Conservation (phyloP, 2,329 filamentous ascomycete species). For the Orbilia ellipsospora region DNA sequence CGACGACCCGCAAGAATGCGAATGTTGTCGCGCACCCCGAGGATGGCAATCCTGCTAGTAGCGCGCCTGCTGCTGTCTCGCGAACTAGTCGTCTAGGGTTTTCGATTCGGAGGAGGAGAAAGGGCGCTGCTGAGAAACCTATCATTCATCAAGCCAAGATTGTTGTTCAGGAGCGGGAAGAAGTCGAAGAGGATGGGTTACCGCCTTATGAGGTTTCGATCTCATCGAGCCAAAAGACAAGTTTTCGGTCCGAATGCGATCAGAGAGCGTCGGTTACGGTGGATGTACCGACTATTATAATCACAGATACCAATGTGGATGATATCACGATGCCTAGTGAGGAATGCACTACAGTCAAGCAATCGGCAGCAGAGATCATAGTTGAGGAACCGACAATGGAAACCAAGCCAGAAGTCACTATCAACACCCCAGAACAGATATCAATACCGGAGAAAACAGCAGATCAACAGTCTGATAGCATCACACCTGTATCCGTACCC, state of each 20-base stretch:
- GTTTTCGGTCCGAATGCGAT: not conserved
- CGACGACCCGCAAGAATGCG: not conserved
- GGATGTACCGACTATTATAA: conserved; percentile 1
- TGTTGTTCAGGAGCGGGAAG: conserved; percentile 14
- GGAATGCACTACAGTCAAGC: not conserved
- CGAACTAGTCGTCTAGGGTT: conserved; percentile 21
- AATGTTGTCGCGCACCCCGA: not conserved
- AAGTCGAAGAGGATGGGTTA: conserved; percentile 3
- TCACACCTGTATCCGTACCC: conserved; percentile 16
- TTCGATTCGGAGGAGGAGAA: conserved; percentile 13
- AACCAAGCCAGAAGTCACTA: conserved; percentile 7
- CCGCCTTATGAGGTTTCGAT: conserved; percentile 15
- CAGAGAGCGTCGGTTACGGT: conserved; percentile 4
- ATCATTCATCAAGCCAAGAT: conserved; percentile 42
- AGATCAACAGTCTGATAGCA: not conserved
- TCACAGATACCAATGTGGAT: not conserved
- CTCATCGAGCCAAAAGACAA: not conserved
- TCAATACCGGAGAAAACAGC: too few species aligned
- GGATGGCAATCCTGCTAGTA: not conserved
- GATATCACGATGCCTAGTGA: not conserved
- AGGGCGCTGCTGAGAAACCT: conserved; percentile 6
- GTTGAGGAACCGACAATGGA: not conserved
- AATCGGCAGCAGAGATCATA: not conserved
- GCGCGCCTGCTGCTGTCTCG: not conserved
- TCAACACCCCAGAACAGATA: not conserved